Evolutionary conservation across 2,329 filamentous ascomycete species (phyloP).

Genomic region (Fusarium nematophilum): DNA sequence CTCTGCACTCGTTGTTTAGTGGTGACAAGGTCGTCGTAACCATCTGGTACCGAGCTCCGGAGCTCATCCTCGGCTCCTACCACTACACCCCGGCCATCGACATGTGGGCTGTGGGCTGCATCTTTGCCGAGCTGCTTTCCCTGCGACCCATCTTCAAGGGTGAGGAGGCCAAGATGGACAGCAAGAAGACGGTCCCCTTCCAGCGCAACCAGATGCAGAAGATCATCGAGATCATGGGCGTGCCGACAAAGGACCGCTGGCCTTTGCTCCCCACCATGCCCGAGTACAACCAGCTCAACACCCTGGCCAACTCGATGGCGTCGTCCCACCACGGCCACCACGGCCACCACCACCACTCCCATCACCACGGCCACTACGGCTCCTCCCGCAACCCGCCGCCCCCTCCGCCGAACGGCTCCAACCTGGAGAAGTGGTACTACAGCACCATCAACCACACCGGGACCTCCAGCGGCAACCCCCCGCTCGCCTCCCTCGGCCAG

Average conservation of each 20-base stretch:
- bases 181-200: conserved; percentile 96
- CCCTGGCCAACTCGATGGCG: conserved; percentile 63
- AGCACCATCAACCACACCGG: conserved; percentile 71
- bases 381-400: conserved; percentile 54
- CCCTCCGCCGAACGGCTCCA: conserved; percentile 50
- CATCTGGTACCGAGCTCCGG: conserved; percentile 98
- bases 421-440: conserved; percentile 85
- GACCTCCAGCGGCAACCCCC: conserved; percentile 48
- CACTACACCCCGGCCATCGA: conserved; percentile 98
- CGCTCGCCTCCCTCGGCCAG: conserved; percentile 71
- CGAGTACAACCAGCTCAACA: conserved; percentile 79
- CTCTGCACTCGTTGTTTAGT: conserved; percentile 88
- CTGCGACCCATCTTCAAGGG: conserved; percentile 97
- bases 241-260: conserved; percentile 91
- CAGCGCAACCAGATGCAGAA: conserved; percentile 99
- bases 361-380: conserved; percentile 55
- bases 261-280: conserved; percentile 86
- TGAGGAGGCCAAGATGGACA: conserved; percentile 98
- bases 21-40: conserved; percentile 99
- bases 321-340: conserved; percentile 55
- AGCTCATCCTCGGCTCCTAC: conserved; percentile 89
- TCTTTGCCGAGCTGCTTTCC: conserved; percentile 93
- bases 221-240: conserved; percentile 94
- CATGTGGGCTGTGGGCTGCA: conserved; percentile 97
- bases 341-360: conserved; percentile 57